Evolutionary conservation across 2,329 filamentous ascomycete genomes (phyloP), one percentile per base, ranked within the genome.

Genomic region (Fusarium sp.): DNA sequence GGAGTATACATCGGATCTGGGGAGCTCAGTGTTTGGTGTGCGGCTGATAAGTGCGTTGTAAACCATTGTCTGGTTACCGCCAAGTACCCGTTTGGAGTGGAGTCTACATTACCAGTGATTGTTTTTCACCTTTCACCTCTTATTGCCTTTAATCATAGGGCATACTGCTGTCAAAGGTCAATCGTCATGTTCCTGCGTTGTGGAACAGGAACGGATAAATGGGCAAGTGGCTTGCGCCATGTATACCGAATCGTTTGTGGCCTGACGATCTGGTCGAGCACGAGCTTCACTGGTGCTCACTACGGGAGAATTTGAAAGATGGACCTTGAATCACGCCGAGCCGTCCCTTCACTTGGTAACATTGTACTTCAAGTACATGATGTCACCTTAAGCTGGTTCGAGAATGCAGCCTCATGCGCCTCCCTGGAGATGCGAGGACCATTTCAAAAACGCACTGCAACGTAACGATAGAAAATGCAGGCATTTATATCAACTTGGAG

Each of bases 321-420:
- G 49, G 24, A 16, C 16, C 15, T 25, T 12, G 16, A 52, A 40
- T 22, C 30, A 40, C 27, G n/a, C 34, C 34, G 22, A 52, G 24
- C 49, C 41, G 30, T 25, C 13, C 27, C 20, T 27, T 34, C 32
- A 53, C 38, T 34, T 32, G 41, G 15, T n/a, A 49, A 22, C 13
- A 40, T 27, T 57, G 30, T 18, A 25, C 24, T 44, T 18, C 34
- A 24, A 10, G 34, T 54, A 20, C 22, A 27, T 22, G 27, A 29
- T 34, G 59, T 27, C 34, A 44, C 24, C 63, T 43, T 49, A 32
- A 43, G 22, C 43, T 38, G 43, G 60, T 58, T 65, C 65, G 32
- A 68, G 65, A 68, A 69, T 55, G 43, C 44, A 69, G 55, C 55
- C 64, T 65, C 41, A 41, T 55, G 49, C 41, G 49, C 32, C 58